phyloP scores from a whole-genome alignment of 148 eudicot genomes.

The Diospyros lotus region DNA sequence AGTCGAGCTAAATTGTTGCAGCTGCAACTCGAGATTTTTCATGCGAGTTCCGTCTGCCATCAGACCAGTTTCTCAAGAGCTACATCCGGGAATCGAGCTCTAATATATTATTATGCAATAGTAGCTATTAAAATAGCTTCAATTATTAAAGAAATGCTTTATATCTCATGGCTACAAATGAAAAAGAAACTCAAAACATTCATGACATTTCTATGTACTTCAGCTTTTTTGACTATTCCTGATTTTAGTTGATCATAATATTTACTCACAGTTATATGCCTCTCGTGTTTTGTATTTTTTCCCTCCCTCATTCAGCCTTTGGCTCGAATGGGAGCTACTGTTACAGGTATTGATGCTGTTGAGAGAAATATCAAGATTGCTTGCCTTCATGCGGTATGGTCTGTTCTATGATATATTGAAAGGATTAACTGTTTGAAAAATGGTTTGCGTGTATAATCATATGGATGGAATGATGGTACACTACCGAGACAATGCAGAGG shows the following conservation, averaged over 20 bases:
- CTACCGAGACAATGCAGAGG: not conserved
- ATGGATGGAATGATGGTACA: not conserved
- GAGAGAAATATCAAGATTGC: slow-evolving; percentile 92
- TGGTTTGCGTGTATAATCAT: not conserved
- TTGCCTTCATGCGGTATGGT: slow-evolving; percentile 79
- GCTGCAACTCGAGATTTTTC: too few species aligned
- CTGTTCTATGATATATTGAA: slow-evolving; percentile 3
- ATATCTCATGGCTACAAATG: not conserved
- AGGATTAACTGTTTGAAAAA: not conserved
- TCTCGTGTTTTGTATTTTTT: not conserved
- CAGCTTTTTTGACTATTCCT: not conserved
- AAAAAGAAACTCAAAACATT: not conserved
- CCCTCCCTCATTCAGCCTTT: slow-evolving; percentile 59
- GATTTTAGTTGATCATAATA: not conserved
- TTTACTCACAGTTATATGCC: not conserved
- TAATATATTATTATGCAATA: not conserved
- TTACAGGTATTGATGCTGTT: slow-evolving; percentile 84
- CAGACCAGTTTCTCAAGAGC: too few species aligned
- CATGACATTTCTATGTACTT: not conserved
- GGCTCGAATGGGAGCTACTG: slow-evolving; percentile 96
- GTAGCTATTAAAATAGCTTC: not conserved
- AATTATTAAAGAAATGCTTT: not conserved
- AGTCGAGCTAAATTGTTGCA: too few species aligned
- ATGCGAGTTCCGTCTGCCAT: too few species aligned
- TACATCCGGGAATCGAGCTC: too few species aligned